Evolutionary conservation across 208 protist species (phyloP), one percentile per base, ranked within the genome.

Genomic region (Acanthamoeba lenticulata): DNA sequence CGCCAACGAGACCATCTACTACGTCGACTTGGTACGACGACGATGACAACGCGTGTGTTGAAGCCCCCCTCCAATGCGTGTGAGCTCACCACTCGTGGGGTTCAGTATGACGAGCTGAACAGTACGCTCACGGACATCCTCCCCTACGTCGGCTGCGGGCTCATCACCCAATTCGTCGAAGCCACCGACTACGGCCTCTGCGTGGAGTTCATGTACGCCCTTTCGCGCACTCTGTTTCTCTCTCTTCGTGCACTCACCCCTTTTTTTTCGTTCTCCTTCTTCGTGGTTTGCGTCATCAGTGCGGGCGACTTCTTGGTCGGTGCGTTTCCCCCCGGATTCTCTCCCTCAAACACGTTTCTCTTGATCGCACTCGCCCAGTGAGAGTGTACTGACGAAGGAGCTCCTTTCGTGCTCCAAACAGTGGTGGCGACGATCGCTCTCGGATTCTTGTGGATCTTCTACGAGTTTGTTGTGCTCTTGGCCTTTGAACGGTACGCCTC

Each of bases 381-480:
- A 52, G 9, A 65, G 57, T 65, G 57, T n/a, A n/a, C n/a, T n/a
- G n/a, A n/a, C n/a, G n/a, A n/a, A n/a, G n/a, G n/a, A n/a, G n/a
- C n/a, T n/a, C n/a, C n/a, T n/a, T n/a, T n/a, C n/a, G n/a, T n/a
- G n/a, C n/a, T 65, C 57, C 57, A 34, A 2, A 34, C 44, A 2
- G 67, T 79, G 36, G 36, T 79, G 67, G 67, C 67, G 1, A 45
- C 36, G 1, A 45, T 79, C 38, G 67, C 44, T 17, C 36, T 79
- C 34, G 67, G 36, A n/a, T 79, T 79, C 67, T 11, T 79, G 32
- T 79, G 67, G 67, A 79, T 79, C 67, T 79, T 79, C 67, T 79
- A 79, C 21, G 67, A 79, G 36, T 17, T 79, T 5, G 15, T 45
- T 7, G 38, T 45, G 6, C 1, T 79, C 1, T 34, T 79, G 1